These are phyloP conservation scores for Pseudogymnoascus sp. DNA, from an alignment of 2,329 filamentous ascomycete species.

Conservation along the genomic window DNA sequence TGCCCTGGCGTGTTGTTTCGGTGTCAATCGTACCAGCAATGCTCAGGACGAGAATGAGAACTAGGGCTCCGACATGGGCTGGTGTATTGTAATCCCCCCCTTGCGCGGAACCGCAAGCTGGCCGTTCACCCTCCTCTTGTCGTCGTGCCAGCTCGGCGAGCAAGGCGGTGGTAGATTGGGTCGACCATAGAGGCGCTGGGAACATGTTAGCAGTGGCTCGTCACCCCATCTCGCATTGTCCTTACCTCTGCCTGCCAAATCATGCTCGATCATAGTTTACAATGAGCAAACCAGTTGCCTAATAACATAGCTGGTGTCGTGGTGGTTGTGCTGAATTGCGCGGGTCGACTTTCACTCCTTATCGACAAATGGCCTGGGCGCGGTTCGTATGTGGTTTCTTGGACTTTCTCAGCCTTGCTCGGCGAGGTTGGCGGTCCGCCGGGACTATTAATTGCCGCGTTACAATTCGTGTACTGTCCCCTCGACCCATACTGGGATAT, in stretches of 20 bases:
- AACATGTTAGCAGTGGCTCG: slow-evolving; percentile 10
- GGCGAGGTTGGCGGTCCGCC: neutral
- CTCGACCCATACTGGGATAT: neutral
- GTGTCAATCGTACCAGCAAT: slow-evolving; percentile 34
- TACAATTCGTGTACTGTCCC: neutral
- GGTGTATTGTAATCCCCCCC: slow-evolving; percentile 45
- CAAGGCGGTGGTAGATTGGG: slow-evolving; percentile 30
- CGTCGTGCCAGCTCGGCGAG: slow-evolving; percentile 41
- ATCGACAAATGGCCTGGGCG: neutral
- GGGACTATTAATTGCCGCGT: neutral
- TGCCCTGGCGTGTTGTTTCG: slow-evolving; percentile 6
- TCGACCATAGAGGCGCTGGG: slow-evolving; percentile 20
- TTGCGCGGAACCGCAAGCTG: slow-evolving; percentile 44
- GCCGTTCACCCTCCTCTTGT: slow-evolving; percentile 34
- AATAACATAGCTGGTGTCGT: neutral
- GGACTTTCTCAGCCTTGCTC: slow-evolving; percentile 3
- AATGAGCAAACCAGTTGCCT: neutral
- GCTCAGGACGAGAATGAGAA: slow-evolving; percentile 48
- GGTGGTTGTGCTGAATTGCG: neutral
- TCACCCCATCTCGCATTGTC: neutral
- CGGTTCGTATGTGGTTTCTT: neutral
- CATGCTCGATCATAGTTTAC: slow-evolving; percentile 9
- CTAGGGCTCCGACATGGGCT: slow-evolving; percentile 48
- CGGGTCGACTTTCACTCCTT: neutral
- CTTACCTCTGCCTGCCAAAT: slow-evolving; percentile 8